These are phyloP conservation scores for Scleroderma bovista DNA, from an alignment of 768 basidiomycete genomes.

Conservation along the genomic window DNA sequence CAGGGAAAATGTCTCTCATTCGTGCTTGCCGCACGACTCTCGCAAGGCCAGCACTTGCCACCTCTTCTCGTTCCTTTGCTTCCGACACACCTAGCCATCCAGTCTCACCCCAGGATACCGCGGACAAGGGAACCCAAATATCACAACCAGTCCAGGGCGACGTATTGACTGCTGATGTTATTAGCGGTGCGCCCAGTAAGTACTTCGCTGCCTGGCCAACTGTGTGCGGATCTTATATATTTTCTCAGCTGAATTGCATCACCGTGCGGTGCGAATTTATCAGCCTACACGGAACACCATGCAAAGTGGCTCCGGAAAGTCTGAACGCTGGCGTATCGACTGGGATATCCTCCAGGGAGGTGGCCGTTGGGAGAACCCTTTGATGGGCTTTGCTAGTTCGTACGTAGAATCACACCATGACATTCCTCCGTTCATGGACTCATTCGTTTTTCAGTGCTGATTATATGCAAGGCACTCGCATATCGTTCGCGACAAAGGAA, in stretches of 20 bases:
- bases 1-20: constrained; percentile 49
- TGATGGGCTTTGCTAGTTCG: constrained; percentile 98
- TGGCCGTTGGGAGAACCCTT: constrained; percentile 94
- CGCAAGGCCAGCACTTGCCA: constrained; percentile 14
- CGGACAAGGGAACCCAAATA: constrained; percentile 29
- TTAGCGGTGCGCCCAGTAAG: constrained; percentile 84
- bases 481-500: constrained; percentile 81
- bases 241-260: constrained; percentile 67
- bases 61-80: constrained; percentile 14
- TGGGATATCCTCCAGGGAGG: constrained; percentile 87
- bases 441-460: constrained; percentile 56
- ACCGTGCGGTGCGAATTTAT: constrained; percentile 87
- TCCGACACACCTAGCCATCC: constrained; percentile 12
- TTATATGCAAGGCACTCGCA: constrained; percentile 88
- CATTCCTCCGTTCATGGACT: constrained; percentile 1
- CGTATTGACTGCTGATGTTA: constrained; percentile 70
- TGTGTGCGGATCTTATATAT: neutral
- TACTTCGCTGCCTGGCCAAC: neutral
- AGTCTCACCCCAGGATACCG: constrained; percentile 17
- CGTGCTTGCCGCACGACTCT: constrained; percentile 37
- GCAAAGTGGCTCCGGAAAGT: constrained; percentile 86
- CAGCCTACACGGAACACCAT: constrained; percentile 92
- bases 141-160: constrained; percentile 47
- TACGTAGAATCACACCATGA: constrained; percentile 37
- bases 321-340: constrained; percentile 89